These are phyloP conservation scores for Alternaria angustiovoidea DNA, from an alignment of 2,329 filamentous ascomycete species.

Conservation along the genomic window DNA sequence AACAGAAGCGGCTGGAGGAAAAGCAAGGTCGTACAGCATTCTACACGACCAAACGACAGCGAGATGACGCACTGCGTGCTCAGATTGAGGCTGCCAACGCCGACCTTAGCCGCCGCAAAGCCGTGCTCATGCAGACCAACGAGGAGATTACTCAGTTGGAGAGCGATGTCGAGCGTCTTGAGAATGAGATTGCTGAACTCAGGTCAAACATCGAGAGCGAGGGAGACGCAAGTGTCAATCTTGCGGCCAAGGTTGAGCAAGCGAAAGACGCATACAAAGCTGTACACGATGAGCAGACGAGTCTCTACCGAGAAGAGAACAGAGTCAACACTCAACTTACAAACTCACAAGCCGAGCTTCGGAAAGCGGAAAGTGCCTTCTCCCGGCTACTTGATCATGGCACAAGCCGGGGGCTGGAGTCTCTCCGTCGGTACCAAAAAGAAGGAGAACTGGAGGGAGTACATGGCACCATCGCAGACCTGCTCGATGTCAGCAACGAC, in stretches of 20 bases:
- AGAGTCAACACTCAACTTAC: constrained; percentile 80
- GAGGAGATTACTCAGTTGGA: constrained; percentile 82
- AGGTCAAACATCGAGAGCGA: constrained; percentile 80
- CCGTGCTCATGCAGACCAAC: constrained; percentile 81
- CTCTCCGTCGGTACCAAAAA: constrained; percentile 81
- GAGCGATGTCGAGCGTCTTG: constrained; percentile 73
- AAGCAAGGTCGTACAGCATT: constrained; percentile 91
- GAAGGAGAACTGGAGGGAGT: constrained; percentile 83
- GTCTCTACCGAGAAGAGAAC: constrained; percentile 87
- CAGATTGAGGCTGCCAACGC: constrained; percentile 83
- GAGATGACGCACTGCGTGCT: constrained; percentile 80
- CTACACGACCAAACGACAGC: constrained; percentile 87
- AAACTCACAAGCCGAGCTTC: constrained; percentile 78
- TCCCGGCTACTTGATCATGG: constrained; percentile 88
- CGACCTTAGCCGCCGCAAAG: constrained; percentile 80
- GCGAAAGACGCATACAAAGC: constrained; percentile 82
- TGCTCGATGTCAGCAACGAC: constrained; percentile 84
- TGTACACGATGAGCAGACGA: constrained; percentile 85
- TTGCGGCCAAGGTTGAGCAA: constrained; percentile 76
- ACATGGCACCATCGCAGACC: constrained; percentile 90
- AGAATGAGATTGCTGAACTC: constrained; percentile 75
- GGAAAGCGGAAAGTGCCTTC: constrained; percentile 78
- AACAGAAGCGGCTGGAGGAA: constrained; percentile 80
- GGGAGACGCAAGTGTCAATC: constrained; percentile 73
- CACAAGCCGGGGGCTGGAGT: constrained; percentile 85